Evolutionary conservation across 169 alveolate species (phyloP), one percentile per base, ranked within the genome.

Genomic region (Condylostoma magnum): DNA sequence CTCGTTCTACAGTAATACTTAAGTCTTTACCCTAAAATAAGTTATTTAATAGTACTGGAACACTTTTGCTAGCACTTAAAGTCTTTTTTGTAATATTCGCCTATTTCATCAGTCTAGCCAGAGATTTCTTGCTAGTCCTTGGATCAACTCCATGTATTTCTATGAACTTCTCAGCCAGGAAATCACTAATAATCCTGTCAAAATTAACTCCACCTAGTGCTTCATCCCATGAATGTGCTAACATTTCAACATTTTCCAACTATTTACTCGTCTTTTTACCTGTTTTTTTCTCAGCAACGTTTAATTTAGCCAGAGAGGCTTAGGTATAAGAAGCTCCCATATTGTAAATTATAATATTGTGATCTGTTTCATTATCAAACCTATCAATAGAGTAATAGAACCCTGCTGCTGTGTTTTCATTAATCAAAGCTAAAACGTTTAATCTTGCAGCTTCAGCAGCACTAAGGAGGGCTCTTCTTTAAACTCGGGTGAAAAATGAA

Each of bases 11-110:
- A 28, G 73, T 74, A 20, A 77, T 57, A 34, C 66, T 63, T 18
- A 86, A 53, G 50, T 77, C 78, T 22, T 47, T 78, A 20, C 80
- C 80, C 20, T 81, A 81, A 6, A 52, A 73, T 36, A 86, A 57
- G 38, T 83, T 87, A 12, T 67, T 76, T 6, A 83, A 58, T 12
- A 72, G 69, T 8, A 86, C 73, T 22, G 28, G 27, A 0, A 28
- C 75, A 30, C 67, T 76, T 63, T 84, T 83, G 56, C 82, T 87
- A 18, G 94, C 94, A 8, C 86, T 72, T 27, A 87, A 69, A 27
- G 71, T 65, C 51, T 87, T 90, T 58, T 87, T 87, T 33, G 69
- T 58, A 65, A 69, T 80, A n/a, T 66, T 22, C n/a, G 75, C 65
- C 41, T 77, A 80, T 22, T 75, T 76, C 4, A 63, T 22, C n/a